These are phyloP conservation scores for Phytophthora sansomeana DNA, from an alignment of 352 stramenopile genomes.

Conservation along the genomic window DNA sequence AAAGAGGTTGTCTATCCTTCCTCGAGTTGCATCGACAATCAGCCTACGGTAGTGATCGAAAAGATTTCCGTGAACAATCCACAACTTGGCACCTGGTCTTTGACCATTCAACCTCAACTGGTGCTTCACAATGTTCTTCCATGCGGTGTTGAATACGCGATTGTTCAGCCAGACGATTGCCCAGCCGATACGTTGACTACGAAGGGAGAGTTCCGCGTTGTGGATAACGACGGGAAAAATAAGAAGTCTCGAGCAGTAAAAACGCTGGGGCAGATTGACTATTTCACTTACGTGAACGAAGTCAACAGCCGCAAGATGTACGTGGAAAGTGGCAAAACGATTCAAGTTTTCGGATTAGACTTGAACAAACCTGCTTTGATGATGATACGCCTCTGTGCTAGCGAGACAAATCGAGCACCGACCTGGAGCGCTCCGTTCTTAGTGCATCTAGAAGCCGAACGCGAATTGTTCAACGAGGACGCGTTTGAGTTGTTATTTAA, in stretches of 20 bases:
- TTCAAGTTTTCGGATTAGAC: slow-evolving; percentile 85
- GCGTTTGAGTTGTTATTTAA: slow-evolving; percentile 72
- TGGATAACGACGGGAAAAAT: slow-evolving; percentile 39
- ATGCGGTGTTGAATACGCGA: slow-evolving; percentile 83
- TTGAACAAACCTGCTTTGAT: slow-evolving; percentile 76
- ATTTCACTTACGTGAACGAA: slow-evolving; percentile 80
- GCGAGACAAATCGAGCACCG: slow-evolving; percentile 49
- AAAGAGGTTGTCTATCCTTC: slow-evolving; percentile 79
- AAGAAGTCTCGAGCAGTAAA: slow-evolving; percentile 61
- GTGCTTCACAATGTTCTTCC: slow-evolving; percentile 85
- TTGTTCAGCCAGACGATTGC: slow-evolving; percentile 84
- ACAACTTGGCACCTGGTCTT: slow-evolving; percentile 67
- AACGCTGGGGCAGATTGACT: slow-evolving; percentile 60
- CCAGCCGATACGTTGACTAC: slow-evolving; percentile 61
- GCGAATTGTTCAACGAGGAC: slow-evolving; percentile 57
- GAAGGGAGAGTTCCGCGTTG: slow-evolving; percentile 63
- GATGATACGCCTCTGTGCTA: slow-evolving; percentile 77
- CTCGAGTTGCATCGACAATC: slow-evolving; percentile 78
- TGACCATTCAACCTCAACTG: slow-evolving; percentile 86
- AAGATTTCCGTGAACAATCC: slow-evolving; percentile 73
- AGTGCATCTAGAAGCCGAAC: slow-evolving; percentile 61
- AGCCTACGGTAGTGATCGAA: slow-evolving; percentile 82
- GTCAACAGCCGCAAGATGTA: slow-evolving; percentile 80
- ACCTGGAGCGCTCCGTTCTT: slow-evolving; percentile 74
- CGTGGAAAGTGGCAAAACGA: slow-evolving; percentile 80